phyloP scores from a whole-genome alignment of 441 rosid genomes.

The Pelargonium australe region DNA sequence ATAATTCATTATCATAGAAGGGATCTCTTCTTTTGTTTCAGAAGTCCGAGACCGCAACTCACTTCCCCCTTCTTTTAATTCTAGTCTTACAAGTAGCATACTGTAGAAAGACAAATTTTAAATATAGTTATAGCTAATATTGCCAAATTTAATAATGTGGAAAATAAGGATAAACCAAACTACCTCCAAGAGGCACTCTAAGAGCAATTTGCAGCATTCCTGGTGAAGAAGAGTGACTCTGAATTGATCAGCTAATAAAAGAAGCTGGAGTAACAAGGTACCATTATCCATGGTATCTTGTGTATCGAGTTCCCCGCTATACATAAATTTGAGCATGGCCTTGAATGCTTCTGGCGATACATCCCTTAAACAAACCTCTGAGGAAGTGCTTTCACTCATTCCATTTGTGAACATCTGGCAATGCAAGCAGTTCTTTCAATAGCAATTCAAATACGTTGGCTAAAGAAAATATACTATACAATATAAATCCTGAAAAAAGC shows the following conservation, averaged over 20 bases:
- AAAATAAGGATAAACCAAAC: slow-evolving; percentile 25
- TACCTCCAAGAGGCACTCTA: slow-evolving; percentile 95
- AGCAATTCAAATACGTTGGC: slow-evolving; percentile 12
- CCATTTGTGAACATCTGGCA: slow-evolving; percentile 98
- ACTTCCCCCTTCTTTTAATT: slow-evolving; percentile 59
- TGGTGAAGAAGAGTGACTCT: slow-evolving; percentile 81
- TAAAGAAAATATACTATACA: slow-evolving; percentile 14
- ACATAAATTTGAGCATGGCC: slow-evolving; percentile 82
- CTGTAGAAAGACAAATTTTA: slow-evolving; percentile 30
- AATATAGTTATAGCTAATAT: slow-evolving; percentile 18
- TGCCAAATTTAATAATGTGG: slow-evolving; percentile 11
- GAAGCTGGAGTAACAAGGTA: slow-evolving; percentile 72
- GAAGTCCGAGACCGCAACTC: slow-evolving; percentile 58
- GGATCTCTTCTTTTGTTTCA: slow-evolving; percentile 68
- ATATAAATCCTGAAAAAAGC: neutral
- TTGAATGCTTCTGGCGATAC: slow-evolving; percentile 64
- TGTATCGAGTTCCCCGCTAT: slow-evolving; percentile 60
- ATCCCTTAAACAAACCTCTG: slow-evolving; percentile 60
- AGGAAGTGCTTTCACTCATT: slow-evolving; percentile 80
- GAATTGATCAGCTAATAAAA: slow-evolving; percentile 79
- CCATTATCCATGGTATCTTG: slow-evolving; percentile 58
- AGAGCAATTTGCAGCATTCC: slow-evolving; percentile 88
- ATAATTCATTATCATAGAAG: slow-evolving; percentile 39
- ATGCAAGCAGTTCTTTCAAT: slow-evolving; percentile 19
- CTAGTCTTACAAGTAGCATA: slow-evolving; percentile 45